Conservation (phyloP, 257 asterid genomes). For the Forsythia viridissima region DNA sequence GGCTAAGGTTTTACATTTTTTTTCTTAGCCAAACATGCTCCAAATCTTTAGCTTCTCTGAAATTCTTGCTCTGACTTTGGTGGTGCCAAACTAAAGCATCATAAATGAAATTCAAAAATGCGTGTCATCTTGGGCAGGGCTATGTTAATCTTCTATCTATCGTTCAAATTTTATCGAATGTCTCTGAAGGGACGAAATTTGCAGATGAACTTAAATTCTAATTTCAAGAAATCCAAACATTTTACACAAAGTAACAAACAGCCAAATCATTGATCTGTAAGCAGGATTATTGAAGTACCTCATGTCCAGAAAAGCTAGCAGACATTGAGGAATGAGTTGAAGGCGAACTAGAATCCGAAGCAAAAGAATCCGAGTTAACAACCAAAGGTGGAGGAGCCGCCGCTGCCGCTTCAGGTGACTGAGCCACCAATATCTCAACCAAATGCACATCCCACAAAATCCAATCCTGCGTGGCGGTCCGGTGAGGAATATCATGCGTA, state of each 20-base stretch:
- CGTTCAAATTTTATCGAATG: not conserved
- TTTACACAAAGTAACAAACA: not conserved
- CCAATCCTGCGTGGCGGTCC: slow-evolving; percentile 85
- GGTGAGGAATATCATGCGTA: slow-evolving; percentile 87
- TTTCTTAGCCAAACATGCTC: not conserved
- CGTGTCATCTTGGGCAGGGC: too few species aligned
- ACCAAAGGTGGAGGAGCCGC: slow-evolving; percentile 30
- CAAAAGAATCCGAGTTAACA: slow-evolving; percentile 47
- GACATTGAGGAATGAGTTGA: slow-evolving; percentile 54
- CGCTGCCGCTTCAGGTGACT: slow-evolving; percentile 37
- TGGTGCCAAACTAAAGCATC: not conserved
- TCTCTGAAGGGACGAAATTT: not conserved
- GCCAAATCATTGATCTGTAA: not conserved
- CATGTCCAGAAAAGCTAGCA: slow-evolving; percentile 65
- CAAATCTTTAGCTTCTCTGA: not conserved
- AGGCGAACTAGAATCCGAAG: slow-evolving; percentile 62
- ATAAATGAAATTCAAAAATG: too few species aligned
- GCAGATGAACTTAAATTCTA: too few species aligned
- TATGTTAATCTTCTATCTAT: too few species aligned
- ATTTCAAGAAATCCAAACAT: too few species aligned
- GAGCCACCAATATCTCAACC: slow-evolving; percentile 49
- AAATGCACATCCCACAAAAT: slow-evolving; percentile 81
- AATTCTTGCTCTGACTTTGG: not conserved
- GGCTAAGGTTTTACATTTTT: not conserved
- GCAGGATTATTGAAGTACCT: slow-evolving; percentile 36